Conservation (phyloP, 345 rosid species). For the Geranium brycei region DNA sequence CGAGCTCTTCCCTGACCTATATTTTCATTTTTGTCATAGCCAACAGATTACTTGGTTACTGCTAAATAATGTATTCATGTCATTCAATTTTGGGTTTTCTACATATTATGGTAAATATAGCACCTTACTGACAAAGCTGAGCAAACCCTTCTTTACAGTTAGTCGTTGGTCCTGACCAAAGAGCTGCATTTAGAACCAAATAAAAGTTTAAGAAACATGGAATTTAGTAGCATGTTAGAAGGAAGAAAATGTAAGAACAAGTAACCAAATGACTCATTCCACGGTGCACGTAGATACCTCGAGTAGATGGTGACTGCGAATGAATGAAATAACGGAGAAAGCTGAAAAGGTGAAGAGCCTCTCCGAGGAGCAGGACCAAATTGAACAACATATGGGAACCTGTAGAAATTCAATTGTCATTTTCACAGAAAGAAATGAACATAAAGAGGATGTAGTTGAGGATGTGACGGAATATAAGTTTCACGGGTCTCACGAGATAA, state of each 20-base stretch:
- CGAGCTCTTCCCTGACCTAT: slow-evolving; percentile 58
- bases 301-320: slow-evolving; percentile 71
- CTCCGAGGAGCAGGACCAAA: slow-evolving; percentile 78
- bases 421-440: neutral
- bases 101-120: neutral
- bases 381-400: slow-evolving; percentile 84
- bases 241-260: too few species aligned
- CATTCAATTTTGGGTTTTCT: too few species aligned
- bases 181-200: slow-evolving; percentile 24
- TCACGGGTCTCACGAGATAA: slow-evolving; percentile 49
- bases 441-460: neutral
- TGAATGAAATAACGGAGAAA: slow-evolving; percentile 69
- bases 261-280: too few species aligned
- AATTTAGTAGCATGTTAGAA: too few species aligned
- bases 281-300: slow-evolving; percentile 30
- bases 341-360: slow-evolving; percentile 72
- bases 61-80: neutral
- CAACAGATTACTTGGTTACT: too few species aligned
- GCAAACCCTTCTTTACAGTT: slow-evolving; percentile 58
- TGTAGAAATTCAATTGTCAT: slow-evolving; percentile 4
- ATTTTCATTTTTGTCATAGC: neutral
- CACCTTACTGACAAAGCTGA: slow-evolving; percentile 57
- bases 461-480: neutral
- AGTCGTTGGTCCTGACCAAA: slow-evolving; percentile 88
- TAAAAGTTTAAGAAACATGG: too few species aligned